Evolutionary conservation across 2,329 filamentous ascomycete species (phyloP), one percentile per base, ranked within the genome.

Genomic region (Aspergillus caelatus): DNA sequence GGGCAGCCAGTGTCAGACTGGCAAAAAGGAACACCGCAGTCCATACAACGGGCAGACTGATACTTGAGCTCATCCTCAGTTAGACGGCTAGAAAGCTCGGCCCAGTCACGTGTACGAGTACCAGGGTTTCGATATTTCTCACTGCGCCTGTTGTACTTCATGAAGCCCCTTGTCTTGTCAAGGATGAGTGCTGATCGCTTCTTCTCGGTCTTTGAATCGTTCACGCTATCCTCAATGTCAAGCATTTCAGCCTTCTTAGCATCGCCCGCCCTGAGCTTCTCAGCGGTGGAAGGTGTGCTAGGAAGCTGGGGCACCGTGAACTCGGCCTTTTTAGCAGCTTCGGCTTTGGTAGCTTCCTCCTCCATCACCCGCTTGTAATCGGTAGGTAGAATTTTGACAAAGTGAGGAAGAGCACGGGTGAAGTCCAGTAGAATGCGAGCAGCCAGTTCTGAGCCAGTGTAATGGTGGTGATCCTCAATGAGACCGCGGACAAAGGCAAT

Each of bases 81-180:
- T 56, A 98, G 86, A 63, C 94, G 91, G 73, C 88, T 88, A 63
- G 90, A 95, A 54, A 98, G 86, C 81, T 98, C 94, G 46, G 91
- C 91, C 94, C 94, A 98, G 76, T 98, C 94, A 76, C 94, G 93
- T 66, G 89, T 93, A 71, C 94, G 87, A 48, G 91, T 93, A 78
- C 92, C 91, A 6, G 91, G 87, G 74, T 88, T 89, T 69, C 94
- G 91, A 79, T 97, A 97, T 82, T 97, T 97, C 84, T 98, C 94
- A 23, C 91, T 88, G 62, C 93, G 92, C 60, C 94, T 92, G 77
- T 91, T 88, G 82, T 97, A 98, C 81, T 96, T 95, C 93, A 96
- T 97, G 85, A 98, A 98, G 34, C 94, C 94, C 71, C 89, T 89
- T 1, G 94, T 98, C 87, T 98, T 98, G 83, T 98, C 94, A n/a